A percentile compares a stretch with the other conserved stretches of the same genome.
These are phyloP conservation scores for Debaryomycetaceae sp. DNA, from an alignment of 1,139 yeast genomes.

Conservation along the genomic window DNA sequence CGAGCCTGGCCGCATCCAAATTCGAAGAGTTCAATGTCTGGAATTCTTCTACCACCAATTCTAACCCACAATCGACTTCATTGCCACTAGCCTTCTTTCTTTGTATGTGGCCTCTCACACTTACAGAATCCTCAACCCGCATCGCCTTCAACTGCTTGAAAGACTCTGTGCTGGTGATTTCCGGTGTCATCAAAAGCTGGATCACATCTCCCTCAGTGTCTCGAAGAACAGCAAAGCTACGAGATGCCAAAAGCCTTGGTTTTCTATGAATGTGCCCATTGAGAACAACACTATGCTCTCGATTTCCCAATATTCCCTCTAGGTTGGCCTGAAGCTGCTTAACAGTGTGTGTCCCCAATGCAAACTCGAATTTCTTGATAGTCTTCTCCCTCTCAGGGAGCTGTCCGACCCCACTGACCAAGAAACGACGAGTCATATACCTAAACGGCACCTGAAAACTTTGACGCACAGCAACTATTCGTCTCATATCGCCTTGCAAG, in stretches of 20 bases:
- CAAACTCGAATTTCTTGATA: conserved; percentile 36
- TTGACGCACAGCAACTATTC: not conserved
- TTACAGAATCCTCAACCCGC: conserved; percentile 71
- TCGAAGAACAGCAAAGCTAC: conserved; percentile 68
- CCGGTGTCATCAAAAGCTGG: conserved; percentile 56
- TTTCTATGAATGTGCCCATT: conserved; percentile 82
- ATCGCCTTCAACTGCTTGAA: conserved; percentile 46
- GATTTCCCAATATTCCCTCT: conserved; percentile 9
- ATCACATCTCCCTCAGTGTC: conserved; percentile 65
- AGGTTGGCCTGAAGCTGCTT: conserved; percentile 13
- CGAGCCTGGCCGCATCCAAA: conserved; percentile 68
- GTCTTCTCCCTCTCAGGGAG: conserved; percentile 23
- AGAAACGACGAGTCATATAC: not conserved
- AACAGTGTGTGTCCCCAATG: conserved; percentile 33
- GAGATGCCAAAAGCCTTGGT: conserved; percentile 49
- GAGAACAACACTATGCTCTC: conserved; percentile 28
- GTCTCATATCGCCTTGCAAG: not conserved
- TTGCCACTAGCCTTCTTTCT: conserved; percentile 26
- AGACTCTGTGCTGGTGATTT: conserved; percentile 31
- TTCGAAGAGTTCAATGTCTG: conserved; percentile 65
- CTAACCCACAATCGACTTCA: conserved; percentile 36
- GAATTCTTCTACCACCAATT: conserved; percentile 49
- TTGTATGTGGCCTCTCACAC: conserved; percentile 56
- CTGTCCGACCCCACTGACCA: not conserved
- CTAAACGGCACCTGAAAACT: not conserved